Base-by-base conservation (phyloP, 2,329 filamentous ascomycete genomes). In the Paracoccidioides brasiliensis region DNA sequence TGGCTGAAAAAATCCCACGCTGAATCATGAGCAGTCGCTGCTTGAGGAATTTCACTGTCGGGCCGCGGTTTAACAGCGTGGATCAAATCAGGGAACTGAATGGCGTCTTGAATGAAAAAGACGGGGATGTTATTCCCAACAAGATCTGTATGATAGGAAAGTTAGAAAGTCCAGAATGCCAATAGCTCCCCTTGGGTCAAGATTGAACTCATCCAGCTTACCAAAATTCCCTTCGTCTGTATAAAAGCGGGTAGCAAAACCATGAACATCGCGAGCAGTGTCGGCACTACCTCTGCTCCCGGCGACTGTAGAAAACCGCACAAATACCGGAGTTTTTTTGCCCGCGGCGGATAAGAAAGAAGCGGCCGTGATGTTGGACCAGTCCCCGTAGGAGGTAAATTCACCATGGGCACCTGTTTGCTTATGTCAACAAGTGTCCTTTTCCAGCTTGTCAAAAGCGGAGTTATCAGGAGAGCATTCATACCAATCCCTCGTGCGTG, bases 281-380 rank as follows among this genome's bases (percentile, higher is more conserved):
- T 89, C 85, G 1, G 82, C 78, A 61, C 82, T 85, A 35, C 85
- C 86, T 12, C 81, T 76, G 38, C 79, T 84, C 2, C 84, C 84
- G 22, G 83, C 80, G 8, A 90, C 86, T 1, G 85, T 88, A 0
- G 85, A 88, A 66, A 88, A 86, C 14, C 85, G 82, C n/a, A 84
- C 74, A 63, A 88, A 87, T 0, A 83, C 72, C 0, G 81, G 75
- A 0, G 83, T 83, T 64, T 83, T 67, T 66, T 86, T 86, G 42
- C 76, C 79, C n/a, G 74, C 67, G 1, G 69, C 66, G 6, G 66
- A 67, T 14, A 87, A 70, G 67, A 87, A 87, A 0, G 80, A 83
- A 9, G 84, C 84, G 5, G 80, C 80, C 0, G 84, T 88, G 59
- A 87, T 76, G 67, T 87, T 86, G 52, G 78, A 80, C 68, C 75